Evolutionary conservation across 2,329 filamentous ascomycete genomes (phyloP).

Genomic region (Pyrenophora seminiperda): DNA sequence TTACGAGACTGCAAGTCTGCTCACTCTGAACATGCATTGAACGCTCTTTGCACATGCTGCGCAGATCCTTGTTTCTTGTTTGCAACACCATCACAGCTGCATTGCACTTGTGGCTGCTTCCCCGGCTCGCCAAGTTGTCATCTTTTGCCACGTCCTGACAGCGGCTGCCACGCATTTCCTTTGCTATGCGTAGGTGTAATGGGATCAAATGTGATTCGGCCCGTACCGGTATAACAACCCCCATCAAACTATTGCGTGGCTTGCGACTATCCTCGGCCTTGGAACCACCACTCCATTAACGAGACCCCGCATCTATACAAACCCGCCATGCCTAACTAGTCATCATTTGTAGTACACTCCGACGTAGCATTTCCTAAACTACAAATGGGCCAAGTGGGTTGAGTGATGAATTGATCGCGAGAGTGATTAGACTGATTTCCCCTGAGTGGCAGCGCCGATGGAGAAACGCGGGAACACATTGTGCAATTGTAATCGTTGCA

Average conservation of each 20-base stretch:
- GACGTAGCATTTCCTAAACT: not conserved
- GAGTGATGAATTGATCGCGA: not conserved
- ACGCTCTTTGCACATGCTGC: constrained; percentile 28
- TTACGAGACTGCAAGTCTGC: not conserved
- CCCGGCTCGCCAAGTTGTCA: constrained; percentile 11
- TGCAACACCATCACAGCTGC: constrained; percentile 36
- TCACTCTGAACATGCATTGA: too few species aligned
- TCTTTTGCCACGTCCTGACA: constrained; percentile 27
- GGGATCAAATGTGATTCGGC: not conserved
- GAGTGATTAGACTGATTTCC: too few species aligned
- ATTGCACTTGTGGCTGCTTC: constrained; percentile 22
- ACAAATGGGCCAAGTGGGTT: not conserved
- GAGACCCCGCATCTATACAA: not conserved
- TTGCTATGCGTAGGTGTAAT: not conserved
- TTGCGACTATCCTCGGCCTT: not conserved
- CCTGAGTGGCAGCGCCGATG: too few species aligned
- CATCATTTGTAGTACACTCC: not conserved
- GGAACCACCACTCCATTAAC: not conserved
- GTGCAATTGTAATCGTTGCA: too few species aligned
- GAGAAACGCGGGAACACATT: too few species aligned
- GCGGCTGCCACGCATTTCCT: constrained; percentile 20
- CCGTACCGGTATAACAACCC: not conserved
- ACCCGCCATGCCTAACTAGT: constrained; percentile 1
- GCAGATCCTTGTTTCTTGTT: constrained; percentile 29
- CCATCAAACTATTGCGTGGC: constrained; percentile 1